Conservation (phyloP, 495 filamentous ascomycete genomes). For the Lophium mytilinum region DNA sequence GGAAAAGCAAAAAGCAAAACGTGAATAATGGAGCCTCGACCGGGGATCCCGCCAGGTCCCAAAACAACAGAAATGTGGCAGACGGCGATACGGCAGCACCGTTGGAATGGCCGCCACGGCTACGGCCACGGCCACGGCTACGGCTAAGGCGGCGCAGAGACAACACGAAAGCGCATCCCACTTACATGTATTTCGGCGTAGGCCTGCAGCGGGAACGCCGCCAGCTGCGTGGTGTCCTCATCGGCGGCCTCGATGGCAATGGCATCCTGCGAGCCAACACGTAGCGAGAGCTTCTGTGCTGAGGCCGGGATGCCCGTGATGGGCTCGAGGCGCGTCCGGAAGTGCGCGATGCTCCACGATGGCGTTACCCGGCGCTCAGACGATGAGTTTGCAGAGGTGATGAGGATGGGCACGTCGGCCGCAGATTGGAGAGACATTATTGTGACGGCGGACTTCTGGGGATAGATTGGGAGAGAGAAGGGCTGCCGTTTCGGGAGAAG, state of each 20-base stretch:
- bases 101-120: too few species aligned
- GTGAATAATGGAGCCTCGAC: background rate
- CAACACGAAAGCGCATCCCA: constrained; percentile 21
- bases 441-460: background rate
- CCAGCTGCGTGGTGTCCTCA: constrained; percentile 57
- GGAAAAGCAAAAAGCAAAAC: background rate
- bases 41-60: constrained; percentile 7
- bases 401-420: constrained; percentile 73
- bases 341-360: constrained; percentile 79
- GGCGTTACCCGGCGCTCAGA: constrained; percentile 87
- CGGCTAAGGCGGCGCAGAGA: constrained; percentile 3
- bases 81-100: constrained; percentile 9
- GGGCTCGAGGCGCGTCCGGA: constrained; percentile 85
- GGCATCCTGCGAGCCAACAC: constrained; percentile 45
- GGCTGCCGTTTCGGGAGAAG: background rate
- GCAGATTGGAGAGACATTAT: constrained; percentile 49
- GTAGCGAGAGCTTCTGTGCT: constrained; percentile 64
- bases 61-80: constrained; percentile 19
- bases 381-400: constrained; percentile 64
- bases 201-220: constrained; percentile 54
- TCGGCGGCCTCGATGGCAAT: constrained; percentile 54
- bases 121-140: background rate
- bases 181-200: constrained; percentile 74
- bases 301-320: constrained; percentile 85
- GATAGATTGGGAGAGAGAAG: background rate